Conservation (phyloP, 768 basidiomycete species). For the Psilocybe cyanescens region DNA sequence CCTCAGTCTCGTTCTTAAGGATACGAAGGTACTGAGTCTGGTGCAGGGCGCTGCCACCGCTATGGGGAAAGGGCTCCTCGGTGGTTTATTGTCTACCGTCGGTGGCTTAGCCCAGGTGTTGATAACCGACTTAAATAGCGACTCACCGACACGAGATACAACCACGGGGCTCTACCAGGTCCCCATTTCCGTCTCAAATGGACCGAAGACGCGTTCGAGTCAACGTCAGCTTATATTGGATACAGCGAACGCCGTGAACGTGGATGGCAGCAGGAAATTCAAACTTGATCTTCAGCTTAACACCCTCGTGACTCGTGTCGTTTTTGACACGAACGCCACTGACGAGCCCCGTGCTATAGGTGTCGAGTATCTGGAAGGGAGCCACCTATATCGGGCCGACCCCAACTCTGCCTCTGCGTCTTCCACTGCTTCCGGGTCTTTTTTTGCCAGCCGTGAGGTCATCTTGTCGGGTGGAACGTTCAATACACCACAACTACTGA, state of each 20-base stretch:
- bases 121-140: conserved; percentile 1
- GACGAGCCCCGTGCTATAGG: conserved; percentile 31
- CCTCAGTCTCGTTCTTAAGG: conserved; percentile 5
- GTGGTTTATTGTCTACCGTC: background rate
- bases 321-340: conserved; percentile 52
- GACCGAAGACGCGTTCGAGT: conserved; percentile 7
- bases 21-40: conserved; percentile 1
- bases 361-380: conserved; percentile 38
- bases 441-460: conserved; percentile 61
- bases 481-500: conserved; percentile 53
- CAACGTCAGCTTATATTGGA: conserved; percentile 8
- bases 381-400: conserved; percentile 8
- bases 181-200: conserved; percentile 8
- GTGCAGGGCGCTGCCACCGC: conserved; percentile 3
- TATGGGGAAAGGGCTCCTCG: conserved; percentile 2
- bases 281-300: conserved; percentile 66
- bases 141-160: conserved; percentile 3
- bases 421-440: conserved; percentile 33
- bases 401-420: background rate
- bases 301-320: conserved; percentile 58
- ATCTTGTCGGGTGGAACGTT: conserved; percentile 53
- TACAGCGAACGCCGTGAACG: conserved; percentile 1
- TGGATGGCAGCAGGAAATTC: conserved; percentile 1
- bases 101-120: background rate
- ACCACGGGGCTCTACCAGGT: conserved; percentile 9